phyloP scores from a whole-genome alignment of 192 early-diverging fungal species.

The Phlyctochytrium bullatum region DNA sequence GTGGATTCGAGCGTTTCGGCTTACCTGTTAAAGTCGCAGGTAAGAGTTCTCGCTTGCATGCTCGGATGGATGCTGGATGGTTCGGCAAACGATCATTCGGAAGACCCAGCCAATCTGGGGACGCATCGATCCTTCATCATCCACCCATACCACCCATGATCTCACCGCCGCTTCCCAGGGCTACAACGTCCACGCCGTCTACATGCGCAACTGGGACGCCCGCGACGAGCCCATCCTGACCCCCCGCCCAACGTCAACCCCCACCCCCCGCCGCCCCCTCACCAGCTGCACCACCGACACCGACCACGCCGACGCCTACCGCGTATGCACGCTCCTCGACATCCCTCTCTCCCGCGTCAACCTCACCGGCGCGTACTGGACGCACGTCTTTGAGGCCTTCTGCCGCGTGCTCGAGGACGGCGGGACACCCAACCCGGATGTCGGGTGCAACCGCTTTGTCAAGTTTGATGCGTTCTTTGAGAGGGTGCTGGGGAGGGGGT shows the following conservation, averaged over 20 bases:
- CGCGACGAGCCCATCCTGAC: slow-evolving; percentile 73
- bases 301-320: slow-evolving; percentile 16
- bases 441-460: slow-evolving; percentile 85
- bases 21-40: slow-evolving; percentile 62
- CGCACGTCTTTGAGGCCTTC: slow-evolving; percentile 78
- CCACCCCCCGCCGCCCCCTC: no score
- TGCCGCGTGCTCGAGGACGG: slow-evolving; percentile 69
- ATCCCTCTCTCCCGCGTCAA: slow-evolving; percentile 65
- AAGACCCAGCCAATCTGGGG: background rate
- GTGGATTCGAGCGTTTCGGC: slow-evolving; percentile 91
- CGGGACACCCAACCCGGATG: slow-evolving; percentile 88
- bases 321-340: slow-evolving; percentile 59
- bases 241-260: slow-evolving; percentile 68
- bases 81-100: background rate
- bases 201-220: slow-evolving; percentile 96
- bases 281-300: slow-evolving; percentile 14
- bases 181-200: slow-evolving; percentile 71
- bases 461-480: slow-evolving; percentile 91
- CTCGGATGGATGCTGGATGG: no score
- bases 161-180: slow-evolving; percentile 34
- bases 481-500: slow-evolving; percentile 23
- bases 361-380: slow-evolving; percentile 91
- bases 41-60: slow-evolving; percentile 14
- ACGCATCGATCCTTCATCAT: background rate
- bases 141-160: background rate